A percentile compares a stretch with the other conserved stretches of the same genome.
phyloP scores from a whole-genome alignment of 148 eudicot genomes.

The Vaccinium macrocarpon region DNA sequence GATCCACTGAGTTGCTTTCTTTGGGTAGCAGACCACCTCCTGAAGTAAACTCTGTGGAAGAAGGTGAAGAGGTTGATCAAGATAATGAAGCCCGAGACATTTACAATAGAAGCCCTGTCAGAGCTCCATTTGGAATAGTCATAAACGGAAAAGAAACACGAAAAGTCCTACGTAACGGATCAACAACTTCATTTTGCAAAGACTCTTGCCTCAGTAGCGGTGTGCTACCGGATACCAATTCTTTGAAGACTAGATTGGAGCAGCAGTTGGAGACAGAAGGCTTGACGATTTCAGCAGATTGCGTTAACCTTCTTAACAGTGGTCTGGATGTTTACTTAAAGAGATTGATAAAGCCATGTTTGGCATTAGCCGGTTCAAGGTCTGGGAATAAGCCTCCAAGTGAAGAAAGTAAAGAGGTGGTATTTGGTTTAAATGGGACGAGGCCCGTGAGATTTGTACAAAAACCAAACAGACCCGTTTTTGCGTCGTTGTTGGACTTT shows the following conservation, averaged over 20 bases:
- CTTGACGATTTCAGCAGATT: constrained; percentile 49
- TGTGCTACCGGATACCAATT: constrained; percentile 56
- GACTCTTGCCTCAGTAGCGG: constrained; percentile 50
- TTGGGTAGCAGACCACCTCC: constrained; percentile 61
- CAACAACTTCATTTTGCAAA: constrained; percentile 16
- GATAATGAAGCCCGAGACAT: constrained; percentile 45
- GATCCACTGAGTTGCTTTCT: constrained; percentile 64
- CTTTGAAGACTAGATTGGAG: constrained; percentile 55
- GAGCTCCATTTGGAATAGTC: constrained; percentile 69
- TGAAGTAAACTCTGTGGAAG: constrained; percentile 68
- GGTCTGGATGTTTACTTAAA: constrained; percentile 63
- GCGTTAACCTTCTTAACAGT: constrained; percentile 58
- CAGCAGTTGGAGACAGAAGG: constrained; percentile 57
- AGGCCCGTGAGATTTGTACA: constrained; percentile 28
- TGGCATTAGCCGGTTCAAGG: constrained; percentile 50
- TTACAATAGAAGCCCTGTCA: constrained; percentile 68
- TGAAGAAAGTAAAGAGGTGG: constrained; percentile 21
- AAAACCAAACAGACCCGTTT: constrained; percentile 14
- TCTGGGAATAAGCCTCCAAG: constrained; percentile 23
- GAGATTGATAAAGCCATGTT: constrained; percentile 57
- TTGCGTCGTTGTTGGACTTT: constrained; percentile 54
- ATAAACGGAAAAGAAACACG: constrained; percentile 48
- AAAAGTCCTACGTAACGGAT: constrained; percentile 37
- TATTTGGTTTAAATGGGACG: constrained; percentile 31
- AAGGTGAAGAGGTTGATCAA: constrained; percentile 85